Evolutionary conservation across 2,329 filamentous ascomycete genomes (phyloP), one percentile per base, ranked within the genome.

Genomic region (Alternaria viburni): DNA sequence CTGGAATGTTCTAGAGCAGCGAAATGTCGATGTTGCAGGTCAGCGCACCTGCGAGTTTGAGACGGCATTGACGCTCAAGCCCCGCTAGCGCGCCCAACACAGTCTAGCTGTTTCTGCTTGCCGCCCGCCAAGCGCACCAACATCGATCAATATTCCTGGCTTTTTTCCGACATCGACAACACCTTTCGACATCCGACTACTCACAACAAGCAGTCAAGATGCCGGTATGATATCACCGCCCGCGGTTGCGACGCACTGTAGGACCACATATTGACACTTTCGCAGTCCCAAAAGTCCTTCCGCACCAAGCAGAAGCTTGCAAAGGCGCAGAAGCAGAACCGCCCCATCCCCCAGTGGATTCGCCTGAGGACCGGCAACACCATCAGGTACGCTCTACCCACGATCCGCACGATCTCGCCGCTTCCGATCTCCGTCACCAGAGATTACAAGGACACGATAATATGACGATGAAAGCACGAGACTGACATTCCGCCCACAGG

Each of bases 291-390:
- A 89, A 99, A 99, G 91, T 93, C 94, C 84, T 99, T 99, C 93
- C 92, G 94, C 85, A 97, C 94, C 87, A 99, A 99, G 94, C 92
- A 96, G 87, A 99, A 99, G 96, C 93, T 99, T 88, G 96, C 96
- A 83, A 97, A 95, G 90, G 96, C 96, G 84, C 95, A 98, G 90
- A 98, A 97, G 91, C 95, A 98, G 89, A 99, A 99, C 91, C 92
- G 96, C 84, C 96, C 96, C 79, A 97, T 99, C 84, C 96, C 96
- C 76, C 96, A 99, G 89, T 99, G 96, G 96, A 98, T 99, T 84
- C 92, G 96, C 84, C 90, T 99, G 82, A 91, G 95, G 85, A 98
- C 96, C 81, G 91, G 90, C 86, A 99, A 99, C 91, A 97, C 94
- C 86, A 97, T 99, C 88, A 92, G 95, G 96, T 99, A 93, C 86